Percentiles rank a stretch among this genome's conserved stretches.
phyloP scores from a whole-genome alignment of 2,329 filamentous ascomycete species.

The Fusarium sp. region DNA sequence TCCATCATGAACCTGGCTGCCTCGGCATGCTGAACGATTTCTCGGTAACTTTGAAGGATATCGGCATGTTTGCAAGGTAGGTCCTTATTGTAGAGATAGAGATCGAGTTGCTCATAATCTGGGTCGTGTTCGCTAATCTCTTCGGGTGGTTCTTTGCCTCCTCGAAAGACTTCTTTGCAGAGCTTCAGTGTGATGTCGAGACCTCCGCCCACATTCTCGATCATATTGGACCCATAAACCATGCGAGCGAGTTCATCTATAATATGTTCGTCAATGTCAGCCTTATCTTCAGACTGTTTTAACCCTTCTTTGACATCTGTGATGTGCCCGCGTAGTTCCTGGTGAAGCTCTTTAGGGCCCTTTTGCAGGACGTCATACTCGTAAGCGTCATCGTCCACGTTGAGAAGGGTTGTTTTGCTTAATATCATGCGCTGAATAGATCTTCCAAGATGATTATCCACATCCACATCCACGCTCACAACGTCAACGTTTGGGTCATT shows the following conservation, averaged over 20 bases:
- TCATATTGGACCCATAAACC: conserved; percentile 22
- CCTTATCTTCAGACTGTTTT: background rate
- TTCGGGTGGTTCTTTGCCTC: background rate
- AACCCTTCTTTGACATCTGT: background rate
- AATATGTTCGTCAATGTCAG: background rate
- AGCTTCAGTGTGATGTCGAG: background rate
- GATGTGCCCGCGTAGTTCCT: background rate
- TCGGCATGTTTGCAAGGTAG: background rate
- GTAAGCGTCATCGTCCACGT: background rate
- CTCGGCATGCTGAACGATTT: conserved; percentile 29
- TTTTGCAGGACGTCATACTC: background rate
- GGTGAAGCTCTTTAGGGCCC: background rate
- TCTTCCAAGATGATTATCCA: background rate
- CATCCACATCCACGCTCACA: too few species aligned
- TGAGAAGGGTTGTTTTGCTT: background rate
- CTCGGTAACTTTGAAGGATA: background rate
- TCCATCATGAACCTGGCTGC: conserved; percentile 30
- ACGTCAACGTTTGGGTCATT: background rate
- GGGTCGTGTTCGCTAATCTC: background rate
- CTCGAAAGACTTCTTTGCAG: background rate
- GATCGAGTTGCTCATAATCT: background rate
- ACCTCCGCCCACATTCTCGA: conserved; percentile 1
- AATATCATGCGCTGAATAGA: background rate
- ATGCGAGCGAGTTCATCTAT: background rate
- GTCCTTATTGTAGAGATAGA: background rate